Conservation (phyloP, 1,284 basidiomycete species). For the Pisolithus thermaeus region DNA sequence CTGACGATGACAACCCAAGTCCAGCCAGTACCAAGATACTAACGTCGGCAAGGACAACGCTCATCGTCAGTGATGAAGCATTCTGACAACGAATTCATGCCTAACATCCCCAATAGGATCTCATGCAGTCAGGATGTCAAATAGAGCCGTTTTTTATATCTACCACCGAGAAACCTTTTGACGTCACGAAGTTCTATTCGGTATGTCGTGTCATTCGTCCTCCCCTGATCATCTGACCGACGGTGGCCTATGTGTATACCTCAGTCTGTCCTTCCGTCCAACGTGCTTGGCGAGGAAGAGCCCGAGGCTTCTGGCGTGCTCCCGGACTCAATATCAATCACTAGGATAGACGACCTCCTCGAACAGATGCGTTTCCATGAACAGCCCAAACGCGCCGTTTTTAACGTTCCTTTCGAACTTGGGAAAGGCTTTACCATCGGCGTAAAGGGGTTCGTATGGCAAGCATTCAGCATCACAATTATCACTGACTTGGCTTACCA, state of each 20-base stretch:
- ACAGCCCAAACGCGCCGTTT: constrained; percentile 83
- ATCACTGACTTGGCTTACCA: constrained; percentile 26
- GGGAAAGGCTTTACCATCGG: constrained; percentile 82
- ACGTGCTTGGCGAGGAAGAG: constrained; percentile 44
- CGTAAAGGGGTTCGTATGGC: constrained; percentile 71
- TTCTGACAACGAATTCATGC: neutral
- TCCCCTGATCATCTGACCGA: constrained; percentile 7
- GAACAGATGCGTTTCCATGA: constrained; percentile 81
- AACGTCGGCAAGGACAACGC: constrained; percentile 63
- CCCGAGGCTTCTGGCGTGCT: constrained; percentile 45
- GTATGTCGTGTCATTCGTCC: constrained; percentile 39
- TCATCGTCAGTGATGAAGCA: constrained; percentile 44
- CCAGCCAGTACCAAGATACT: constrained; percentile 48
- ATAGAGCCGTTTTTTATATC: constrained; percentile 93
- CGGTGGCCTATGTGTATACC: neutral
- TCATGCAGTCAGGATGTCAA: constrained; percentile 73
- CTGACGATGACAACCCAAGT: constrained; percentile 77
- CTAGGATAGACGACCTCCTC: constrained; percentile 74
- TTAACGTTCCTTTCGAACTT: constrained; percentile 78
- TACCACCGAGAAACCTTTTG: constrained; percentile 62
- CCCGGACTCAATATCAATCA: constrained; percentile 63
- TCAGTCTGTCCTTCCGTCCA: constrained; percentile 60
- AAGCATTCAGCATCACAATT: constrained; percentile 2
- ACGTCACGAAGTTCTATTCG: constrained; percentile 78
- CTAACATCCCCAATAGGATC: constrained; percentile 50